These are phyloP conservation scores for Termitomyces sp. DNA, from an alignment of 768 basidiomycete species.

Conservation along the genomic window DNA sequence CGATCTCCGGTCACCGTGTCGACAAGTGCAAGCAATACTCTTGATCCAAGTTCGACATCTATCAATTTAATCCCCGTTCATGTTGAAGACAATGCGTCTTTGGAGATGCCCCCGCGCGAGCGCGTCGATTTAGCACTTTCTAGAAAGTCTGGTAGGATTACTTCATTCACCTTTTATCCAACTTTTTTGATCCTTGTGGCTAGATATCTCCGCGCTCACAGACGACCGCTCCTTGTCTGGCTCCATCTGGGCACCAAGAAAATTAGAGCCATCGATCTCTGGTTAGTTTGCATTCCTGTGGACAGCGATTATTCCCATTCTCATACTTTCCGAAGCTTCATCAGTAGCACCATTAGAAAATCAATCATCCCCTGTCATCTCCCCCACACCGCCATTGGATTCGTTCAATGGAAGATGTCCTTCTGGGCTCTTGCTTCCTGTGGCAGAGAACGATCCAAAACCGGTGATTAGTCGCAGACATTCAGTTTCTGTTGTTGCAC, in stretches of 20 bases:
- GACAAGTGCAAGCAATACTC: too few species aligned
- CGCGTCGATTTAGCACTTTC: too few species aligned
- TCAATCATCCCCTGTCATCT: background rate
- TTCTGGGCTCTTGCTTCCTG: background rate
- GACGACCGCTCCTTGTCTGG: background rate
- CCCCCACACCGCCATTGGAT: background rate
- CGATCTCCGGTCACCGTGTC: too few species aligned
- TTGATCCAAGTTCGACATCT: too few species aligned
- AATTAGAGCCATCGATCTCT: background rate
- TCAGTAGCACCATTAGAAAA: background rate
- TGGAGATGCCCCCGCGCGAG: too few species aligned
- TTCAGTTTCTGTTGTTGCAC: background rate
- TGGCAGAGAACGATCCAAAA: background rate
- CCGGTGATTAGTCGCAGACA: background rate
- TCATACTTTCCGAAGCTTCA: background rate
- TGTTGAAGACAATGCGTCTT: too few species aligned
- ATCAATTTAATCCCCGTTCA: too few species aligned
- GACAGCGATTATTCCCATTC: background rate
- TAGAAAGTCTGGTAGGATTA: too few species aligned
- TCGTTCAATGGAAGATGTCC: background rate
- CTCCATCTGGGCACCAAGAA: background rate
- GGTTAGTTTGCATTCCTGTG: background rate
- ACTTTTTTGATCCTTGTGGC: background rate
- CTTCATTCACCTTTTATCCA: too few species aligned
- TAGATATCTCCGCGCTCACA: background rate